Evolutionary conservation across 345 rosid genomes (phyloP).

Genomic region (Bruguiera sexangula): DNA sequence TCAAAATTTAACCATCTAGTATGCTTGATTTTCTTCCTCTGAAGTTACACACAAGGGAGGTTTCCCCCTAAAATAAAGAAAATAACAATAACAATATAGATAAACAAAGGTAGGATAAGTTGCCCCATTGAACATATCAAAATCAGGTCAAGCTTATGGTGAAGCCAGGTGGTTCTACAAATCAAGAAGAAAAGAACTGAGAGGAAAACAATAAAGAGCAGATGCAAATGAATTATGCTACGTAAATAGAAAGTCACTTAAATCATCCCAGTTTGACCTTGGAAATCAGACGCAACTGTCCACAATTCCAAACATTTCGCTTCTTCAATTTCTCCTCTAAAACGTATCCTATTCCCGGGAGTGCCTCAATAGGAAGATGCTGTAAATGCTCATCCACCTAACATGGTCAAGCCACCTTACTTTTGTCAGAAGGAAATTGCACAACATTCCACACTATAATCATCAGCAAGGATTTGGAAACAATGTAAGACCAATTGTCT

Average conservation of each 20-base stretch:
- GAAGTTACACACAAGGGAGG: too few species aligned
- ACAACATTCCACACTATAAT: neutral
- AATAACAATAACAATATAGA: too few species aligned
- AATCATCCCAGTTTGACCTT: slow-evolving; percentile 42
- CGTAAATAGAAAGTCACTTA: neutral
- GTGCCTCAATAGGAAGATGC: slow-evolving; percentile 67
- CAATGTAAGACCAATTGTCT: neutral
- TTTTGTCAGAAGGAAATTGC: slow-evolving; percentile 10
- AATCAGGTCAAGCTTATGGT: neutral
- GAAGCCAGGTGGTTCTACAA: too few species aligned
- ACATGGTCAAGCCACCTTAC: slow-evolving; percentile 14
- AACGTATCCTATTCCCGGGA: slow-evolving; percentile 88
- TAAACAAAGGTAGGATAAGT: too few species aligned
- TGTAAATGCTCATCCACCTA: slow-evolving; percentile 72
- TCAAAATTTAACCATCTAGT: too few species aligned
- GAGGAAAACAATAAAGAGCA: neutral
- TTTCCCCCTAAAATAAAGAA: too few species aligned
- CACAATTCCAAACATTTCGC: slow-evolving; percentile 61
- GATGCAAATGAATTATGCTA: slow-evolving; percentile 3
- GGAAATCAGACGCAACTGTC: slow-evolving; percentile 65
- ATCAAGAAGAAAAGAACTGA: neutral
- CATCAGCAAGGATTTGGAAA: neutral
- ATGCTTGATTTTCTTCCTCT: too few species aligned
- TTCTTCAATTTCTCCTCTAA: slow-evolving; percentile 75
- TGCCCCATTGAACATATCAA: neutral